Evolutionary conservation across 2,329 filamentous ascomycete species (phyloP), one percentile per base, ranked within the genome.

Genomic region (Microdochium nivale): DNA sequence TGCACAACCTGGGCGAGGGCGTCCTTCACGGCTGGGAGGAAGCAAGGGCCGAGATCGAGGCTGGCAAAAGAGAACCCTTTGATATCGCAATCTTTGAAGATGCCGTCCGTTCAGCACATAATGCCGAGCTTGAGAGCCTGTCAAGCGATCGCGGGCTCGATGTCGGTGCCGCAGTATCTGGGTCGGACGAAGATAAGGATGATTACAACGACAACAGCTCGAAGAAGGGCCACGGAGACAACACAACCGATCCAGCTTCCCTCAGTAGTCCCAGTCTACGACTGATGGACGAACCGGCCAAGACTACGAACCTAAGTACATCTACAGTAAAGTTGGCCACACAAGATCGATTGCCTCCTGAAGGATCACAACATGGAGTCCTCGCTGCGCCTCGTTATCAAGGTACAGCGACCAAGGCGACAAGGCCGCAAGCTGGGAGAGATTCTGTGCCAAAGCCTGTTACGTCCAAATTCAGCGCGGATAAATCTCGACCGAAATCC

Each of bases 1-100:
- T 60, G 10, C 62, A 69, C 4, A 65, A 79, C 51, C 59, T 81
- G 3, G 65, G 64, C 0, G 55, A 62, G 2, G 65, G 65, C 7
- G 46, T 47, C 4, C 61, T 79, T 4, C 58, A 72, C 2, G 53
- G 59, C 0, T 81, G 79, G 79, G 61, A 68, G 48, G 60, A 66
- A 25, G 67, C 61, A 4, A 75, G 74, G 56, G 56, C 60, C n/a
- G 61, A 63, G 7, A 64, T 69, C 10, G 62, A 59, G 3, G 59
- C 60, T 8, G 68, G 70, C 13, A 58, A 62, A 9, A 54, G 61
- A 11, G 40, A 63, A 14, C 63, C 65, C 0, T 75, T 75, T 52
- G 67, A 72, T 23, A 53, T 77, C 16, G 51, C 58, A 3, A 54
- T 60, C 3, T 78, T 67, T 57, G 58, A 70, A 25, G 55, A 62